phyloP scores from a whole-genome alignment of 2,329 filamentous ascomycete genomes.

The Ramularia collo-cygni region DNA sequence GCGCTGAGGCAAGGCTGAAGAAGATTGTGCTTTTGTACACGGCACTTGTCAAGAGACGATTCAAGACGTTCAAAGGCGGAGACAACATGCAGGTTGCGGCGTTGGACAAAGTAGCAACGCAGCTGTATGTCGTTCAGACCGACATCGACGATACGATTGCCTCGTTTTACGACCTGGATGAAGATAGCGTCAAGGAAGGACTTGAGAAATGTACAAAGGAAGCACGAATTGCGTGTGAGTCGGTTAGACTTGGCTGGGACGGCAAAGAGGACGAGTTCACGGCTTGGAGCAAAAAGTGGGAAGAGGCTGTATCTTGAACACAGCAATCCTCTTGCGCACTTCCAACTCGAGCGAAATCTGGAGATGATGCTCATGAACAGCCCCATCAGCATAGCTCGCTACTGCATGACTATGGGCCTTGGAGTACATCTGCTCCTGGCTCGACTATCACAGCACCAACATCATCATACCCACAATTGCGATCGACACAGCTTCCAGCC shows the following conservation, averaged over 20 bases:
- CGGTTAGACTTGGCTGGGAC: conserved; percentile 56
- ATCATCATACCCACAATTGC: conserved; percentile 9
- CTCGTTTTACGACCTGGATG: conserved; percentile 65
- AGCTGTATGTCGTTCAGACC: conserved; percentile 57
- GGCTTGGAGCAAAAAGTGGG: conserved; percentile 61
- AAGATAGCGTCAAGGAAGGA: conserved; percentile 49
- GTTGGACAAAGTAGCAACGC: conserved; percentile 50
- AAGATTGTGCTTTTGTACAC: conserved; percentile 63
- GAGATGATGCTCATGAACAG: conserved; percentile 1
- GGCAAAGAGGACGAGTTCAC: conserved; percentile 68
- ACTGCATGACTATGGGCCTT: background rate
- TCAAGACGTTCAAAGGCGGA: conserved; percentile 40
- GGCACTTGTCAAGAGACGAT: conserved; percentile 61
- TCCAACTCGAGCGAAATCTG: conserved; percentile 1
- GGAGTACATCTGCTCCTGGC: conserved; percentile 2
- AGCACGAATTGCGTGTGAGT: conserved; percentile 50
- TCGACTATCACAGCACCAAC: conserved; percentile 7
- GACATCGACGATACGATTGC: conserved; percentile 63
- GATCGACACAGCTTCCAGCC: conserved; percentile 4
- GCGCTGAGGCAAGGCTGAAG: conserved; percentile 57
- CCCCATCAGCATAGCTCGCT: background rate
- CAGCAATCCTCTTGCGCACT: background rate
- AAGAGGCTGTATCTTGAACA: conserved; percentile 26
- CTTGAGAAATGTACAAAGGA: conserved; percentile 56
- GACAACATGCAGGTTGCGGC: conserved; percentile 21